These are phyloP conservation scores for Gossypium turneri DNA, from an alignment of 345 rosid species.

Conservation along the genomic window DNA sequence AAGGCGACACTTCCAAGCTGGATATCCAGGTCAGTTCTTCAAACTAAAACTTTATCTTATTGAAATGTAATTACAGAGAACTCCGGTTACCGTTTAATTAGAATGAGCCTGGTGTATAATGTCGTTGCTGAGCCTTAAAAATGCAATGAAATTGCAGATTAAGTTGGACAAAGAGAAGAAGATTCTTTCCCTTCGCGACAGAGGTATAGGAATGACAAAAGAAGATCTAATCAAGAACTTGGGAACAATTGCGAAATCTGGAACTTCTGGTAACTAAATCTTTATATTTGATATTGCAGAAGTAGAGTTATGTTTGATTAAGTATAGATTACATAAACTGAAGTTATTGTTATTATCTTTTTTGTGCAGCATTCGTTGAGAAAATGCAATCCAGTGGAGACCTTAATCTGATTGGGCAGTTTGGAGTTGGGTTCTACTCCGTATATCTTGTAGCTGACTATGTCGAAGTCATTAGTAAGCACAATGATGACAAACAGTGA, in stretches of 20 bases:
- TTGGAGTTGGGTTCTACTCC: constrained; percentile 98
- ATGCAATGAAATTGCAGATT: constrained; percentile 45
- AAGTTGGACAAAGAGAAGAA: constrained; percentile 89
- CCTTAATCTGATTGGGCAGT: constrained; percentile 93
- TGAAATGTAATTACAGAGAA: neutral
- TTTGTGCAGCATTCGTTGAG: constrained; percentile 83
- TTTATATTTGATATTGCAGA: no score
- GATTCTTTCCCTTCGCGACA: constrained; percentile 76
- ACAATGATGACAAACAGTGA: constrained; percentile 91
- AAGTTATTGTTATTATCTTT: constrained; percentile 4
- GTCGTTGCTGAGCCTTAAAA: neutral
- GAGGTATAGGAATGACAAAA: constrained; percentile 99
- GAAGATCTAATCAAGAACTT: constrained; percentile 93
- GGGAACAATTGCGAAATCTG: constrained; percentile 97
- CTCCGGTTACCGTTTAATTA: neutral
- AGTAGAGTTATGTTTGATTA: no score
- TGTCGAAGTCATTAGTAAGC: constrained; percentile 93
- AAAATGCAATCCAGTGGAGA: constrained; percentile 96
- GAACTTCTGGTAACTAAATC: constrained; percentile 72
- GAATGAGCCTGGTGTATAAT: neutral
- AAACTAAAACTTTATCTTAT: neutral
- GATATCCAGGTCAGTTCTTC: constrained; percentile 77
- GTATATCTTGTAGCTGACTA: constrained; percentile 96
- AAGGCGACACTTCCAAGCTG: constrained; percentile 88
- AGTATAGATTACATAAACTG: neutral